Base-by-base conservation (phyloP, 2,329 filamentous ascomycete genomes). In the Fusarium falciforme region DNA sequence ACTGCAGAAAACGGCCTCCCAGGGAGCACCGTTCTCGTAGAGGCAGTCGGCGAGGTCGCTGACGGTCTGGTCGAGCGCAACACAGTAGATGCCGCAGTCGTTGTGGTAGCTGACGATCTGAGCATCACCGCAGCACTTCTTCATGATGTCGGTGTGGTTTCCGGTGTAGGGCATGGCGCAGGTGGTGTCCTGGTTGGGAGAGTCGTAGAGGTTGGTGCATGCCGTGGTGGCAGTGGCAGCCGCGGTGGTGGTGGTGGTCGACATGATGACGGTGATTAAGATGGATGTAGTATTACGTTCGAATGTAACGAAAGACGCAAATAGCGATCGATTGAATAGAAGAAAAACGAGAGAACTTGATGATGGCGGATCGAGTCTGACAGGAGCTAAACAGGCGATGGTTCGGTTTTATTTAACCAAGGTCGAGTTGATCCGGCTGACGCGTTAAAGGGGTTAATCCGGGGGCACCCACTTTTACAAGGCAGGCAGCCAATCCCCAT, bases 1-100 rank as follows among this genome's bases (percentile, higher is more conserved):
- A 49, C 83, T 83, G 80, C 87, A 89, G 76, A 87, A 89, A 71
- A 88, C 82, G 9, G 82, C 73, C 11, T 72, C 68, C 59, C 80
- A 75, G 31, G 76, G 71, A 31, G 83, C 83, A 35, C 85, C 85
- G 58, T 85, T 76, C 35, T 79, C 72, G 58, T 73, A 80, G 16
- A 88, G 78, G 72, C 87, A 89, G 27, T 74, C 44, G 14, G 71
- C 59, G 35, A 82, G 78, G 33, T 81, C 75, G 61, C 57, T 76
- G 64, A 78, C 71, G 57, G 75, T 79, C 80, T 82, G 74, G 72
- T 73, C 80, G 25, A 79, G 55, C 60, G 80, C 80, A 6, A 80
- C 83, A 74, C 87, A 89, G 85, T 88, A 89, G 68, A 88, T 74
- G 17, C 84, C 85, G 81, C 87, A 89, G 75, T 83, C 79, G 77